These are phyloP conservation scores for Leccinum subtestaceum DNA, from an alignment of 768 basidiomycete species.

Conservation along the genomic window DNA sequence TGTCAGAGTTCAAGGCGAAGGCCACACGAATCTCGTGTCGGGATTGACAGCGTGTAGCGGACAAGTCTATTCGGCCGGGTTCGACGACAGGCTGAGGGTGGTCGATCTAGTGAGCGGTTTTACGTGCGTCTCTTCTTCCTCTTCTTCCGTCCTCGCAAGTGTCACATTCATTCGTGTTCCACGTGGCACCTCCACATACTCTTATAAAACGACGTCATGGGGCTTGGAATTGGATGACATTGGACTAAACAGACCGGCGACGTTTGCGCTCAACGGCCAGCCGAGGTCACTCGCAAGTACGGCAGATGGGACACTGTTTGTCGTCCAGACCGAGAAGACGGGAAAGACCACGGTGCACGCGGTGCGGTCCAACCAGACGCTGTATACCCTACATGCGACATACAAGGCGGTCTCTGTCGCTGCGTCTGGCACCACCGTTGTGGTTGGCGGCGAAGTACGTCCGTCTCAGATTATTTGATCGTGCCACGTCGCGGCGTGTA, in stretches of 20 bases:
- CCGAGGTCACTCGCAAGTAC: slow-evolving; percentile 64
- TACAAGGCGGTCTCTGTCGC: slow-evolving; percentile 59
- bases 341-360: slow-evolving; percentile 52
- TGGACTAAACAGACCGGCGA: slow-evolving; percentile 44
- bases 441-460: slow-evolving; percentile 73
- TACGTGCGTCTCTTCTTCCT: slow-evolving; percentile 24
- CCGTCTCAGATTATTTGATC: background rate
- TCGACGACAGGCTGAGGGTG: slow-evolving; percentile 76
- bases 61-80: slow-evolving; percentile 69
- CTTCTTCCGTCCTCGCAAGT: background rate
- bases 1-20: slow-evolving; percentile 54
- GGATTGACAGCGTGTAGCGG: slow-evolving; percentile 52
- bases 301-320: slow-evolving; percentile 62
- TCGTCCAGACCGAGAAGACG: slow-evolving; percentile 45
- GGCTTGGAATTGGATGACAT: background rate
- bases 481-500: background rate
- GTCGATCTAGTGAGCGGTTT: slow-evolving; percentile 41
- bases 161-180: background rate
- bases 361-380: slow-evolving; percentile 65
- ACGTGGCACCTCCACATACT: background rate
- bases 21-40: slow-evolving; percentile 70
- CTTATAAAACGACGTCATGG: background rate
- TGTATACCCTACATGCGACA: slow-evolving; percentile 52
- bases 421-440: slow-evolving; percentile 50
- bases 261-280: slow-evolving; percentile 54